These are phyloP conservation scores for Hypoxylon fragiforme DNA, from an alignment of 495 filamentous ascomycete genomes.

Conservation along the genomic window DNA sequence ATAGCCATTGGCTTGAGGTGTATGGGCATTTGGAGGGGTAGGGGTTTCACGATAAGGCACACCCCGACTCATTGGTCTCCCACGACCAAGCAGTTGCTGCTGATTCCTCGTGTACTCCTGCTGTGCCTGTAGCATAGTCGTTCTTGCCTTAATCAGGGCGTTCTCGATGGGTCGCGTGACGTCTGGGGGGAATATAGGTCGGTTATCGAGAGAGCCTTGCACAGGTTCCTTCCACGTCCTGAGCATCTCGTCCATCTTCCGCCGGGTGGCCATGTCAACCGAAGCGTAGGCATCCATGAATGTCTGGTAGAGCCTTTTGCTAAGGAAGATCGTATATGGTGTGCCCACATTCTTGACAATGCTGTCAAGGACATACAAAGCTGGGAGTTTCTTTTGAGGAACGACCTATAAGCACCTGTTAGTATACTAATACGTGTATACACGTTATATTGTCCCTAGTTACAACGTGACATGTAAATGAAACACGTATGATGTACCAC, in stretches of 20 bases:
- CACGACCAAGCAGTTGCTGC: conserved; percentile 63
- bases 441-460: neutral
- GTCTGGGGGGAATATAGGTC: conserved; percentile 86
- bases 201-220: conserved; percentile 81
- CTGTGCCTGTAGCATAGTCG: conserved; percentile 70
- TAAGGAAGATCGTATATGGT: conserved; percentile 92
- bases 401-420: conserved; percentile 63
- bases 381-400: conserved; percentile 83
- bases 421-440: conserved; percentile 2
- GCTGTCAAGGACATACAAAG: conserved; percentile 97
- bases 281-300: conserved; percentile 96
- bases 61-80: conserved; percentile 53
- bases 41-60: conserved; percentile 67
- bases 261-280: conserved; percentile 77
- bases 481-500: conserved; percentile 9
- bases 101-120: conserved; percentile 67
- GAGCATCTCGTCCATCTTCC: conserved; percentile 94
- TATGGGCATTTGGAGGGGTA: conserved; percentile 63
- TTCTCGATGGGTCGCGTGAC: conserved; percentile 88
- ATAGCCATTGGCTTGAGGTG: conserved; percentile 30
- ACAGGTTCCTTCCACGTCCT: conserved; percentile 98
- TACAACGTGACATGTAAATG: neutral
- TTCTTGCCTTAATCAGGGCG: conserved; percentile 85
- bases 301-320: conserved; percentile 84
- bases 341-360: conserved; percentile 99